Evolutionary conservation across 257 asterid species (phyloP).

Genomic region (Penstemon eatonii): DNA sequence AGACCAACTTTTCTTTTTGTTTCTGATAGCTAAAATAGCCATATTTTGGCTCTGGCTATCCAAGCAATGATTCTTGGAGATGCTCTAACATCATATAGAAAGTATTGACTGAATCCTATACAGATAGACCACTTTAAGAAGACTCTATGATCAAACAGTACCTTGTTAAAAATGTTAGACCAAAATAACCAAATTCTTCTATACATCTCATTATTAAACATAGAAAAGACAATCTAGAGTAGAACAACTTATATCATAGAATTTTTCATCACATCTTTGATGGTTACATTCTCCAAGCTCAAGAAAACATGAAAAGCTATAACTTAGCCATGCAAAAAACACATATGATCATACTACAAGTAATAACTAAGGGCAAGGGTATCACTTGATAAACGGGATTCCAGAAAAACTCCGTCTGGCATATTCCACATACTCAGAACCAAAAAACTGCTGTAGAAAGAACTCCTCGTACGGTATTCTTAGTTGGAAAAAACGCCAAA

Average conservation of each 20-base stretch:
- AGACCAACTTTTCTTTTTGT: too few species aligned
- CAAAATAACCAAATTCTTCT: too few species aligned
- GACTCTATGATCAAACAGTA: too few species aligned
- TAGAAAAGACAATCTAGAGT: too few species aligned
- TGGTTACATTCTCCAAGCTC: neutral
- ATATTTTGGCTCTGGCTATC: too few species aligned
- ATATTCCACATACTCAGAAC: conserved; percentile 64
- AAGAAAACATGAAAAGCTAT: neutral
- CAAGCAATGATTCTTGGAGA: too few species aligned
- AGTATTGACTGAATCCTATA: too few species aligned
- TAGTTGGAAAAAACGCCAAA: conserved; percentile 69
- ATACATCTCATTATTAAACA: too few species aligned
- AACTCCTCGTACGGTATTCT: conserved; percentile 85
- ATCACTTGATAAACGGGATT: conserved; percentile 75
- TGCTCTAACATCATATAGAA: too few species aligned
- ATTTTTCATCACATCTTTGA: neutral
- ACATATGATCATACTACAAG: conserved; percentile 4
- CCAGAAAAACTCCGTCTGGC: conserved; percentile 65
- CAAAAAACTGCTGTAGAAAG: conserved; percentile 79
- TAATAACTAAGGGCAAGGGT: neutral
- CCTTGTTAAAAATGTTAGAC: too few species aligned
- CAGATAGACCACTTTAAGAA: too few species aligned
- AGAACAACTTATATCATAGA: neutral
- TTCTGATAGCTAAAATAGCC: too few species aligned
- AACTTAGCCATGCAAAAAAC: neutral